These are phyloP conservation scores for Haplosporangium sp. DNA, from an alignment of 371 early-diverging fungal genomes.

Conservation along the genomic window DNA sequence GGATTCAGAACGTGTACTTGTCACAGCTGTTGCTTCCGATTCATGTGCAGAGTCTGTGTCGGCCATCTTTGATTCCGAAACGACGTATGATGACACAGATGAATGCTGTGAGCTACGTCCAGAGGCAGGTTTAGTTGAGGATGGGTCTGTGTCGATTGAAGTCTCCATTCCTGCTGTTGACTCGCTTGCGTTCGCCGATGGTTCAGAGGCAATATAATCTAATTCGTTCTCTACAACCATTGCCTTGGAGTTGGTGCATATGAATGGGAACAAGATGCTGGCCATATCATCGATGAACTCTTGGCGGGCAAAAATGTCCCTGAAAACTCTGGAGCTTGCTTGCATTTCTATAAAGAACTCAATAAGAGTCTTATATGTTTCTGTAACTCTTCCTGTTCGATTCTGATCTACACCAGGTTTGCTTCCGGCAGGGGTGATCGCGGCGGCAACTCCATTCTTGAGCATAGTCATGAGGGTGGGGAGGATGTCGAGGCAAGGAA, in stretches of 20 bases:
- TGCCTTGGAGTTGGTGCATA: constrained; percentile 60
- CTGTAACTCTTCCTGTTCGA: constrained; percentile 21
- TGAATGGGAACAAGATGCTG: constrained; percentile 64
- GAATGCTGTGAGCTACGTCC: constrained; percentile 45
- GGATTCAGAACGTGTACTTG: constrained; percentile 28
- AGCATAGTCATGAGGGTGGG: constrained; percentile 57
- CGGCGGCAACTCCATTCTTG: constrained; percentile 55
- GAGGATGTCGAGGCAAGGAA: constrained; percentile 57
- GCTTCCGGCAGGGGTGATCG: constrained; percentile 35
- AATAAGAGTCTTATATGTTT: constrained; percentile 61
- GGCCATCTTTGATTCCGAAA: constrained; percentile 19
- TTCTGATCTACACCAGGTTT: constrained; percentile 23
- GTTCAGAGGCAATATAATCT: constrained; percentile 58
- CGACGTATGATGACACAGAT: constrained; percentile 31
- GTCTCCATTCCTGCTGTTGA: constrained; percentile 3
- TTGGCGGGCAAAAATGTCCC: constrained; percentile 64
- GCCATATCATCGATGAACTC: constrained; percentile 71
- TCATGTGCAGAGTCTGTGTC: constrained; percentile 21
- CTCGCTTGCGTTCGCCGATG: constrained; percentile 4
- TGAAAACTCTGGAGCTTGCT: constrained; percentile 63
- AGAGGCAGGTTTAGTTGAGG: constrained; percentile 8
- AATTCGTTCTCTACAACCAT: constrained; percentile 63
- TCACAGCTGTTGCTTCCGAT: constrained; percentile 12
- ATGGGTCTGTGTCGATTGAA: constrained; percentile 7
- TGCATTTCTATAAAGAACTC: constrained; percentile 71